Evolutionary conservation across 495 filamentous ascomycete genomes (phyloP), one percentile per base, ranked within the genome.

Genomic region (Aspergillus carlsbadensis): DNA sequence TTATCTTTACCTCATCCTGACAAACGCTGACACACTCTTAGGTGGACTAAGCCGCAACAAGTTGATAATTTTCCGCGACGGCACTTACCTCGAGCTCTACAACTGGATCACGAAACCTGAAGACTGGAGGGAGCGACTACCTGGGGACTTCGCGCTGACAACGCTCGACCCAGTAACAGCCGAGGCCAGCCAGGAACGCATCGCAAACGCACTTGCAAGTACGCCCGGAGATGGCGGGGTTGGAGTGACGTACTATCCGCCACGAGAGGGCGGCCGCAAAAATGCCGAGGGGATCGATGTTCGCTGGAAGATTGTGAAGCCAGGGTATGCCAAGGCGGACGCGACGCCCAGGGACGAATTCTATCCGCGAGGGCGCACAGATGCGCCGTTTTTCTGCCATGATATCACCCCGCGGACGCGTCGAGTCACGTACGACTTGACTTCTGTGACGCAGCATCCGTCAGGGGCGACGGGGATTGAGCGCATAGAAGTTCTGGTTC

Each of bases 321-420:
- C 56, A 22, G 24, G 5, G n/a, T 58, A 53, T 22, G n/a, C 48
- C 48, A 13, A 22, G 36, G 21, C 22, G 15, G 41, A 48, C 13
- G 33, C 15, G 11, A 46, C 56, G n/a, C 42, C 56, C 10, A 14
- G n/a, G 15, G 56, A 53, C 26, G 35, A 42, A 33, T 53, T 52
- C 24, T 47, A 48, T 18, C 49, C 56, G 13, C 29, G 49, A 35
- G 56, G 56, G 29, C 48, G 56, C 34, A 53, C 42, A 8, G 56
- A 58, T 42, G 56, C 49, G 3, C 56, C 56, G 6, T 58, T 58
- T 22, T 58, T 58, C 49, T 58, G 56, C 34, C 56, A 58, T 41
- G 56, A 58, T 18, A 10, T 58, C 17, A 58, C 56, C 18, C 41
- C 42, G n/a, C 41, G 56, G 5, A 33, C 7, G 11, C 42, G 26